These are phyloP conservation scores for Colletotrichum graminicola DNA, from an alignment of 2,329 filamentous ascomycete genomes.

Conservation along the genomic window DNA sequence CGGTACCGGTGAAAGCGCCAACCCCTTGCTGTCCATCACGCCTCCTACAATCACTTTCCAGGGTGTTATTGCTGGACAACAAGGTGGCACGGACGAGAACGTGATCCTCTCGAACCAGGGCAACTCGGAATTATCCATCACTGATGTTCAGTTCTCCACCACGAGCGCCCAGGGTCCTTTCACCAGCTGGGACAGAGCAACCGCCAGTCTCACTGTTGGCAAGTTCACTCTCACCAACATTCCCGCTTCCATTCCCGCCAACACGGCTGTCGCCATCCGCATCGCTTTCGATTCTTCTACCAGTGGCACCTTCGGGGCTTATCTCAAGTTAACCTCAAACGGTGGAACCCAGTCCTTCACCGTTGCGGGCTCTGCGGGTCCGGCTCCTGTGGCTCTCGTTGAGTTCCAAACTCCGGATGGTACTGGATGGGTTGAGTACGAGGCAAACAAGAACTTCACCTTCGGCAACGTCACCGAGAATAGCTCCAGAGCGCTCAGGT, in stretches of 20 bases:
- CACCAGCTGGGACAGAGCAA: slow-evolving; percentile 52
- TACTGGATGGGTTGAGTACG: slow-evolving; percentile 62
- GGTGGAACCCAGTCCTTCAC: slow-evolving; percentile 63
- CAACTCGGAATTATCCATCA: slow-evolving; percentile 58
- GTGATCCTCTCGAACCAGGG: slow-evolving; percentile 64
- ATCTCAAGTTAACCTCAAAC: slow-evolving; percentile 59
- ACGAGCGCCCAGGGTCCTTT: slow-evolving; percentile 60
- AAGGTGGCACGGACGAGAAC: slow-evolving; percentile 56
- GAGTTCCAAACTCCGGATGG: slow-evolving; percentile 68
- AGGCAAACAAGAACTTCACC: slow-evolving; percentile 58
- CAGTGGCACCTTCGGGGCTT: slow-evolving; percentile 63
- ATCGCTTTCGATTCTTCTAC: slow-evolving; percentile 61
- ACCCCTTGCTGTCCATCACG: slow-evolving; percentile 59
- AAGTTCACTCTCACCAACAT: slow-evolving; percentile 63
- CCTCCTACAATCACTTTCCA: slow-evolving; percentile 64
- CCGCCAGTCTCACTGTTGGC: slow-evolving; percentile 55
- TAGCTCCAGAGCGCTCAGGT: slow-evolving; percentile 58
- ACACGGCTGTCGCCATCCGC: slow-evolving; percentile 54
- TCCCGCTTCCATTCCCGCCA: slow-evolving; percentile 58
- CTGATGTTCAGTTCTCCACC: slow-evolving; percentile 58
- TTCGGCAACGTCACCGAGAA: slow-evolving; percentile 70
- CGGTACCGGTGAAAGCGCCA: slow-evolving; percentile 61
- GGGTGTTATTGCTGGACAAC: slow-evolving; percentile 60
- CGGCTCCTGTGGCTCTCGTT: slow-evolving; percentile 61
- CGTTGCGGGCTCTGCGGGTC: slow-evolving; percentile 63